Percentiles rank a stretch among this genome's conserved stretches.
These are phyloP conservation scores for Tuctoria greenei DNA, from an alignment of 176 grass and related monocot genomes.

Conservation along the genomic window DNA sequence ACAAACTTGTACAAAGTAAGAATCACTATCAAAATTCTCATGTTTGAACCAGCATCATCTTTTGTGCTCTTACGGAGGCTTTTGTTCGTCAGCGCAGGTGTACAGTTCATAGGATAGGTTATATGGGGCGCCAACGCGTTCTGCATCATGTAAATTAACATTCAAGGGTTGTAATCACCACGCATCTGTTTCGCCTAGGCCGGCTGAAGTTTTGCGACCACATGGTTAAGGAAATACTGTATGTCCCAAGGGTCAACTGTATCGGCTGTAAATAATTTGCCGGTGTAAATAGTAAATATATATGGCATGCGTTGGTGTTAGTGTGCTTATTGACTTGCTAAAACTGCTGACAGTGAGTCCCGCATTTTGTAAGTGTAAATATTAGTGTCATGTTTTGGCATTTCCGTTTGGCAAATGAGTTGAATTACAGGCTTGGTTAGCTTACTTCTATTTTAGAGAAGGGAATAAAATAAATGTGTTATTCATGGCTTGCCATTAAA, in stretches of 20 bases:
- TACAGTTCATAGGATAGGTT: slow-evolving; percentile 45
- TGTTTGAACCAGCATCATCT: not conserved
- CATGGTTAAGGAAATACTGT: slow-evolving; percentile 8
- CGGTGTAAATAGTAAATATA: slow-evolving; percentile 32
- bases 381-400: not conserved
- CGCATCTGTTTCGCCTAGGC: not conserved
- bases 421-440: no score
- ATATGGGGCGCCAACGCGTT: slow-evolving; percentile 29
- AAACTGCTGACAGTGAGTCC: not conserved
- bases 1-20: slow-evolving; percentile 45
- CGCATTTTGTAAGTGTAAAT: slow-evolving; percentile 34
- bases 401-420: not conserved
- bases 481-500: no score
- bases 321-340: not conserved
- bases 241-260: not conserved
- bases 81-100: slow-evolving; percentile 36
- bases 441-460: no score
- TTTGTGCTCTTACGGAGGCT: slow-evolving; percentile 3
- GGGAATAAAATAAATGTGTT: no score
- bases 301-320: not conserved
- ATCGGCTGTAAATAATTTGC: slow-evolving; percentile 36
- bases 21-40: slow-evolving; percentile 8
- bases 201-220: slow-evolving; percentile 42
- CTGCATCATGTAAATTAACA: slow-evolving; percentile 41
- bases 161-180: slow-evolving; percentile 29